These are phyloP conservation scores for Monosporascus ibericus DNA, from an alignment of 2,329 filamentous ascomycete genomes.

Conservation along the genomic window DNA sequence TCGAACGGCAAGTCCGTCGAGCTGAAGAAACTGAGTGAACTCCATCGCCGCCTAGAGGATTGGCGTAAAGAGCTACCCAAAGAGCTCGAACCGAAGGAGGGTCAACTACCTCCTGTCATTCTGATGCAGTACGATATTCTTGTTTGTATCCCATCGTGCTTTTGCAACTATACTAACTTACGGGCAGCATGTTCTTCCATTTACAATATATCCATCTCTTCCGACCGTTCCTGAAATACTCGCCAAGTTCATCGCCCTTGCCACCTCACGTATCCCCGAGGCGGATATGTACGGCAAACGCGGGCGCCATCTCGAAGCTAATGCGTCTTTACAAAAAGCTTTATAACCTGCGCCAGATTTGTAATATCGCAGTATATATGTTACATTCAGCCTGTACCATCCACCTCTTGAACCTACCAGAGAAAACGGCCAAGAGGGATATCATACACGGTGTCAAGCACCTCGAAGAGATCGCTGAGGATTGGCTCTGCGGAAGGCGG, in stretches of 20 bases:
- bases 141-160: background rate
- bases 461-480: slow-evolving; percentile 90
- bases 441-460: slow-evolving; percentile 87
- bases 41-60: slow-evolving; percentile 82
- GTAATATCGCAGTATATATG: slow-evolving; percentile 95
- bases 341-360: slow-evolving; percentile 87
- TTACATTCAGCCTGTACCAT: slow-evolving; percentile 91
- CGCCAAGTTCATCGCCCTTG: slow-evolving; percentile 71
- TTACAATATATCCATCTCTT: slow-evolving; percentile 94
- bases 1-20: slow-evolving; percentile 73
- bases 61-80: slow-evolving; percentile 81
- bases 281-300: slow-evolving; percentile 85
- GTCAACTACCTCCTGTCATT: slow-evolving; percentile 76
- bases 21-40: slow-evolving; percentile 84
- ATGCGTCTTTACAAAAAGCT: slow-evolving; percentile 89
- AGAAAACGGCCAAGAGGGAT: slow-evolving; percentile 84
- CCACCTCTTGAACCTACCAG: slow-evolving; percentile 85
- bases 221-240: slow-evolving; percentile 89
- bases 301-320: slow-evolving; percentile 85
- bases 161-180: slow-evolving; percentile 15
- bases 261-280: slow-evolving; percentile 84
- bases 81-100: slow-evolving; percentile 85
- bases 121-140: slow-evolving; percentile 67
- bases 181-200: slow-evolving; percentile 87
- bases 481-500: slow-evolving; percentile 84